Conservation (phyloP, 2,329 filamentous ascomycete species). For the Ceratocystis variospora region DNA sequence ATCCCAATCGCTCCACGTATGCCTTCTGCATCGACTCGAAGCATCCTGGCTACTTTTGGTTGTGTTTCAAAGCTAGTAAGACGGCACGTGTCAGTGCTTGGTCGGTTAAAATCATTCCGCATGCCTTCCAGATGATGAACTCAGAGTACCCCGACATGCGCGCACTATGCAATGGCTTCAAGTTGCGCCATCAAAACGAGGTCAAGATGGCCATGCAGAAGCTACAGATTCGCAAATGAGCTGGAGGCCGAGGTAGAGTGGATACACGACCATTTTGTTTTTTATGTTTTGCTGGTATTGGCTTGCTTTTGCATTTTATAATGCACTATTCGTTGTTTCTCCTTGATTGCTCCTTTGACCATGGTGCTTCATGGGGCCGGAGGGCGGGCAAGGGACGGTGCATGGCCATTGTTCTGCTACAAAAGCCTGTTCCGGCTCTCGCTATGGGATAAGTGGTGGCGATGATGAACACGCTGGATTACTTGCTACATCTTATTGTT, state of each 20-base stretch:
- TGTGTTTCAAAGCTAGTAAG: constrained; percentile 89
- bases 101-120: constrained; percentile 80
- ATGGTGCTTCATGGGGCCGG: neutral
- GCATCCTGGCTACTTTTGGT: constrained; percentile 84
- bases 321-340: neutral
- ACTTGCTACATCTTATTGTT: too few relatives aligned
- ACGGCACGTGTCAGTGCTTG: constrained; percentile 60
- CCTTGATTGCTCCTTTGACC: neutral
- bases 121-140: constrained; percentile 81
- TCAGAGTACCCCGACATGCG: constrained; percentile 89
- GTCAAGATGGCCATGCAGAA: constrained; percentile 42
- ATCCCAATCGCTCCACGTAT: constrained; percentile 85
- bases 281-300: neutral
- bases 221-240: constrained; percentile 18
- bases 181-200: constrained; percentile 57
- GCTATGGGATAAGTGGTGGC: too few relatives aligned
- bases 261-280: neutral
- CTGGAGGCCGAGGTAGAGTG: neutral
- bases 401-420: too few relatives aligned
- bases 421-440: too few relatives aligned
- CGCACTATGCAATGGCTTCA: constrained; percentile 93
- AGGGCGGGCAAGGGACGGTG: too few relatives aligned
- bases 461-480: too few relatives aligned
- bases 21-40: constrained; percentile 90
- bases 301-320: neutral